These are phyloP conservation scores for Lachnellula subtilissima DNA, from an alignment of 2,329 filamentous ascomycete species.

Conservation along the genomic window DNA sequence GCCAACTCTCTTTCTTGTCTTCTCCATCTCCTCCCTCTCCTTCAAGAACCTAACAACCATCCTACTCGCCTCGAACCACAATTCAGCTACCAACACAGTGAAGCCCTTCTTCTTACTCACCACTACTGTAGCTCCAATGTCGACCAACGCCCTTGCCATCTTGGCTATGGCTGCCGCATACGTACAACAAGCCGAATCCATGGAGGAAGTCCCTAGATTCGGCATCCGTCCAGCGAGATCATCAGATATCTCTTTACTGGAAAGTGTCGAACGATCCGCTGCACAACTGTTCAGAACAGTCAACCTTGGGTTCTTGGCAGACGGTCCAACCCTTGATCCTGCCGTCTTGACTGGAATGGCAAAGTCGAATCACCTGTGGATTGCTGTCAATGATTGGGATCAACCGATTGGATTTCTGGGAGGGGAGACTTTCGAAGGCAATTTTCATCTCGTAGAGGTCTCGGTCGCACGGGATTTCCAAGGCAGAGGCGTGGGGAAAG, in stretches of 20 bases:
- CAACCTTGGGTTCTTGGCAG: slow-evolving; percentile 20
- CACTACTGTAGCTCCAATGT: slow-evolving; percentile 3
- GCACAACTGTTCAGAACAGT: slow-evolving; percentile 24
- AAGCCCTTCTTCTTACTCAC: neutral
- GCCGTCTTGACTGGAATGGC: slow-evolving; percentile 18
- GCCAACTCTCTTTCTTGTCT: neutral
- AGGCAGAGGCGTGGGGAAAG: slow-evolving; percentile 27
- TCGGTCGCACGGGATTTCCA: slow-evolving; percentile 27
- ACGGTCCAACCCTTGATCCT: slow-evolving; percentile 22
- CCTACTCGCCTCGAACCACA: neutral
- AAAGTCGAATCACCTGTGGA: slow-evolving; percentile 26
- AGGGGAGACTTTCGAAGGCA: slow-evolving; percentile 24
- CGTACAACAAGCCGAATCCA: slow-evolving; percentile 24
- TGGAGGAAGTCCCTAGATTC: slow-evolving; percentile 14
- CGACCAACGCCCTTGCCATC: slow-evolving; percentile 25
- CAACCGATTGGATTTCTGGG: slow-evolving; percentile 29
- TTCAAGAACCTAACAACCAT: neutral
- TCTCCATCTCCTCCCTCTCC: neutral
- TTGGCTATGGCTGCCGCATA: slow-evolving; percentile 26
- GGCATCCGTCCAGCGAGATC: slow-evolving; percentile 22
- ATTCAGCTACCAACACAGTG: neutral
- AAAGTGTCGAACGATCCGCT: slow-evolving; percentile 28
- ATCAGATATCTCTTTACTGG: slow-evolving; percentile 27
- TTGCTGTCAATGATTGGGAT: slow-evolving; percentile 24
- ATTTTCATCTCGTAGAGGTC: slow-evolving; percentile 30